A percentile compares a stretch with the other conserved stretches of the same genome.
phyloP scores from a whole-genome alignment of 1,284 basidiomycete species.

The Cerrena zonata region DNA sequence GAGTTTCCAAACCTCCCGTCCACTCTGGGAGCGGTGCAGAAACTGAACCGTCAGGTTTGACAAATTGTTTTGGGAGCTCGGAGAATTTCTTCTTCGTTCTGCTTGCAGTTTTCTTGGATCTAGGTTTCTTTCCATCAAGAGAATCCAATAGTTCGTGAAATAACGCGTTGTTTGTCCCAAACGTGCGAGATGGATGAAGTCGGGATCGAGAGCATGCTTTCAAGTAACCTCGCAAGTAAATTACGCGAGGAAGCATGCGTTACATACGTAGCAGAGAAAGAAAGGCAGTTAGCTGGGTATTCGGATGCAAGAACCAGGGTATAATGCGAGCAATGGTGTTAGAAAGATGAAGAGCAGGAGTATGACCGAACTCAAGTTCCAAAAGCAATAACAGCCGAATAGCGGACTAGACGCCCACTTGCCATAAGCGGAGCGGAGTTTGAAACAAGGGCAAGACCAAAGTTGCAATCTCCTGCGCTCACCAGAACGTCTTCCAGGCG shows the following conservation, averaged over 20 bases:
- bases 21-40: constrained; percentile 21
- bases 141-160: neutral
- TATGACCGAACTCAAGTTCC: too few species aligned
- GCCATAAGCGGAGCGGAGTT: constrained; percentile 15
- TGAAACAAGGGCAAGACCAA: constrained; percentile 9
- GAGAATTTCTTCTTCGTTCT: constrained; percentile 47
- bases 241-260: neutral
- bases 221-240: neutral
- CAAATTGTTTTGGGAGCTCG: constrained; percentile 48
- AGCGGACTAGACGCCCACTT: too few species aligned
- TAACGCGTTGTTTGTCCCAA: neutral
- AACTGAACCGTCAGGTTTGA: constrained; percentile 35
- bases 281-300: neutral
- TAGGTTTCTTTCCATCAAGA: too few species aligned
- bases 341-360: too few species aligned
- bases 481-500: constrained; percentile 16
- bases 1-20: constrained; percentile 18
- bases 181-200: neutral
- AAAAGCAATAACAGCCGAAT: too few species aligned
- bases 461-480: constrained; percentile 3
- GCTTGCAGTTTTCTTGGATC: constrained; percentile 13
- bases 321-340: too few species aligned
- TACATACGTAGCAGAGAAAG: too few species aligned
- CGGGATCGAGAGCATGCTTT: neutral
- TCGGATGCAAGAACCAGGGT: too few species aligned